These are phyloP conservation scores for Haplosporangium sp. DNA, from an alignment of 371 early-diverging fungal species.

Conservation along the genomic window DNA sequence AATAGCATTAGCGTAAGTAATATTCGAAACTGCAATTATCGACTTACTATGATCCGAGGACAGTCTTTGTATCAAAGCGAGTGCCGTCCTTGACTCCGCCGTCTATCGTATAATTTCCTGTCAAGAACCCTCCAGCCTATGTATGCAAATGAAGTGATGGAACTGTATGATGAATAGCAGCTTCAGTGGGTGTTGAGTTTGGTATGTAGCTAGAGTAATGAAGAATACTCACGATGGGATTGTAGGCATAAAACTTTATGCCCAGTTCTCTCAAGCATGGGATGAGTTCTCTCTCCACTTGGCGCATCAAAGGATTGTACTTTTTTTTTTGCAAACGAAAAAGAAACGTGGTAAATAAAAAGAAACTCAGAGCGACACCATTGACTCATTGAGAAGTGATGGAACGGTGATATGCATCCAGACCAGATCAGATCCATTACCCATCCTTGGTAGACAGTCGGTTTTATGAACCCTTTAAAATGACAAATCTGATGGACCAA, in stretches of 20 bases:
- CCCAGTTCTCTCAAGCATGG: conserved; percentile 66
- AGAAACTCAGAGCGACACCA: no score
- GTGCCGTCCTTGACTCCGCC: conserved; percentile 14
- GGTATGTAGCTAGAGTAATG: no score
- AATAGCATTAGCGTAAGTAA: neutral
- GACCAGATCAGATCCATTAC: conserved; percentile 11
- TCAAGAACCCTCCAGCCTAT: conserved; percentile 35
- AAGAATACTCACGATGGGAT: conserved; percentile 62
- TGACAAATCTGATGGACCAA: conserved; percentile 57
- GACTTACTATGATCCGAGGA: conserved; percentile 37
- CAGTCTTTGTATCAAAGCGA: conserved; percentile 32
- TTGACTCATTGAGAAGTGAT: no score
- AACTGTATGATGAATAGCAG: conserved; percentile 45
- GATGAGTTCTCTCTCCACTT: conserved; percentile 68
- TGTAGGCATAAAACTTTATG: conserved; percentile 67
- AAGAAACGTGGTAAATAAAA: neutral
- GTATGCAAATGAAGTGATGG: conserved; percentile 27
- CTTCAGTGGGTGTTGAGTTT: neutral
- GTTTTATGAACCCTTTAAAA: conserved; percentile 54
- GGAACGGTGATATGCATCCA: neutral
- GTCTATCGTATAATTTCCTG: conserved; percentile 30
- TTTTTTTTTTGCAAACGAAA: conserved; percentile 1
- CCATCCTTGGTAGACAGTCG: conserved; percentile 64
- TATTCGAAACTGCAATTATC: neutral
- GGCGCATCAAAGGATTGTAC: conserved; percentile 72